phyloP scores from a whole-genome alignment of 2,329 filamentous ascomycete species.

The Pseudogymnoascus pannorum region DNA sequence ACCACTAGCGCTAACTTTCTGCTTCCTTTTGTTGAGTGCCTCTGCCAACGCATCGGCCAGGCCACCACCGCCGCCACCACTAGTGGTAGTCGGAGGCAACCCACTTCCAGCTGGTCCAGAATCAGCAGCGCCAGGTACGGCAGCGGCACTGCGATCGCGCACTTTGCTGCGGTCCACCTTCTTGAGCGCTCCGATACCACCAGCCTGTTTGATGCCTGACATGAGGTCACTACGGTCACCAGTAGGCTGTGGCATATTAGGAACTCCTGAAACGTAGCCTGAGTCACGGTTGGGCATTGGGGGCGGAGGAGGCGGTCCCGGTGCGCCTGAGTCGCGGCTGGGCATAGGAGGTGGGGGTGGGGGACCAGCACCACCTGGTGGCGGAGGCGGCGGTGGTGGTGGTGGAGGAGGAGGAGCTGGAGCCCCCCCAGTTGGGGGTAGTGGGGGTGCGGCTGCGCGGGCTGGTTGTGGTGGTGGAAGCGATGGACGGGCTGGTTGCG shows the following conservation, averaged over 20 bases:
- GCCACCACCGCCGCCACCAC: conserved; percentile 50
- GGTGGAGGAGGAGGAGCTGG: conserved; percentile 29
- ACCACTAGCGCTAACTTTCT: conserved; percentile 94
- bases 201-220: conserved; percentile 64
- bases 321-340: conserved; percentile 32
- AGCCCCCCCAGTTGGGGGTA: conserved; percentile 29
- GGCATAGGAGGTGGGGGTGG: conserved; percentile 35
- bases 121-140: conserved; percentile 46
- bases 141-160: conserved; percentile 60
- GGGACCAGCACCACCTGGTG: conserved; percentile 24
- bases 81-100: conserved; percentile 44
- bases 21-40: conserved; percentile 74
- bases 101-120: conserved; percentile 46
- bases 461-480: conserved; percentile 32
- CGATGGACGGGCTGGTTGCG: conserved; percentile 26
- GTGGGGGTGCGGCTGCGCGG: conserved; percentile 29
- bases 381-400: conserved; percentile 32
- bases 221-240: conserved; percentile 53
- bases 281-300: conserved; percentile 49
- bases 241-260: conserved; percentile 37
- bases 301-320: conserved; percentile 48
- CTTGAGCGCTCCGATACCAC: conserved; percentile 60
- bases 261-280: conserved; percentile 48
- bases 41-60: conserved; percentile 79
- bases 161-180: conserved; percentile 68